Percentiles rank a stretch among this genome's conserved stretches.
Conservation (phyloP, 2,329 filamentous ascomycete genomes). For the Colletotrichum ledebouriae region DNA sequence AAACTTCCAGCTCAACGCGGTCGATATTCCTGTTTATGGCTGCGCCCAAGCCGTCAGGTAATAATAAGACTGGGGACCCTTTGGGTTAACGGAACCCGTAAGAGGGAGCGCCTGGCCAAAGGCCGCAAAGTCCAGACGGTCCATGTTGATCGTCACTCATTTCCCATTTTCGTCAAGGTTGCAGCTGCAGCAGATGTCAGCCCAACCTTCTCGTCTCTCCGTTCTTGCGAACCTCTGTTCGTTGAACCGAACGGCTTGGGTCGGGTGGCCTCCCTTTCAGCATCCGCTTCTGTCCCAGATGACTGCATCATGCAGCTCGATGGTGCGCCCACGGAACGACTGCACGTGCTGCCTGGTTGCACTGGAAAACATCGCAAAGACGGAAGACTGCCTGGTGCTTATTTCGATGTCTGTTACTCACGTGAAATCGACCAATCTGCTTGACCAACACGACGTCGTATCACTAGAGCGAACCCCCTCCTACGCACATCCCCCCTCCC, state of each 20-base stretch:
- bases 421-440: constrained; percentile 24
- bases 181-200: constrained; percentile 20
- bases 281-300: constrained; percentile 27
- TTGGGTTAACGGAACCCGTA: not conserved
- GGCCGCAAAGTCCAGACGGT: constrained; percentile 5
- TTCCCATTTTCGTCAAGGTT: constrained; percentile 5
- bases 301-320: constrained; percentile 40
- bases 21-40: constrained; percentile 6
- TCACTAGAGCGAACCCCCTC: constrained; percentile 16
- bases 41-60: constrained; percentile 6
- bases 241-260: constrained; percentile 18
- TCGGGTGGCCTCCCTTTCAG: constrained; percentile 30
- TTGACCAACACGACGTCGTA: constrained; percentile 25
- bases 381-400: constrained; percentile 21
- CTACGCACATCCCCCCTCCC: not conserved
- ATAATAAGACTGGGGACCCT: constrained; percentile 12
- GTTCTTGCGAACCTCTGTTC: constrained; percentile 18
- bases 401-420: constrained; percentile 35
- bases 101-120: not conserved
- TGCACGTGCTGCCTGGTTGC: constrained; percentile 29
- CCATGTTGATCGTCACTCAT: constrained; percentile 13
- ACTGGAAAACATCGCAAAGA: not conserved
- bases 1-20: not conserved
- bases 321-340: constrained; percentile 29
- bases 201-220: not conserved